Base-by-base conservation (phyloP, 495 filamentous ascomycete species). In the Trichoderma parareesei region DNA sequence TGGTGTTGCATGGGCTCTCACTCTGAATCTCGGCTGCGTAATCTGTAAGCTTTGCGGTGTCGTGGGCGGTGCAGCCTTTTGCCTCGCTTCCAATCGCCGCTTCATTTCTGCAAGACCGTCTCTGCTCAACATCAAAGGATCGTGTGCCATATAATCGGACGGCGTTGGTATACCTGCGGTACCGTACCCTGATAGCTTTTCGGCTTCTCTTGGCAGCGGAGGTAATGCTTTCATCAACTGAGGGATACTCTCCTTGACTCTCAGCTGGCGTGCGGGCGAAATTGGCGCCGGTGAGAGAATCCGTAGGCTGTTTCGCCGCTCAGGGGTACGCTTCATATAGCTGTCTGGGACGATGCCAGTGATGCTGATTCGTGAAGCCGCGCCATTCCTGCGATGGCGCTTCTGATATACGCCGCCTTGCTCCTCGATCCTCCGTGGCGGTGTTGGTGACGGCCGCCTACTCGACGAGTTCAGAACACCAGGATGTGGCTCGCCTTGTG, bases 201-300 rank as follows among this genome's bases (percentile, higher is more conserved):
- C 14, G 11, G 60, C 60, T 37, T 41, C 38, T 49, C 70, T 69
- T 18, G 78, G 76, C 38, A 82, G 43, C 27, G 77, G 71, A n/a
- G 79, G 80, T 38, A 82, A 66, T 38, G 77, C 74, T 65, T 82
- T 81, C 78, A 83, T 81, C 46, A 83, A 69, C 65, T 77, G 75
- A 53, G 81, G 78, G 37, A 82, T 72, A 65, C 80, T 82, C 66
- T 79, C 78, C 66, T 80, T 80, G 61, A 81, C 70, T 64, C 73
- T 77, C 48, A 82, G 71, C 67, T 78, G 72, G 42, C 75, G 72
- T 55, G 70, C 75, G 40, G 81, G 76, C 11, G 78, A 81, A 13
- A 80, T 79, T 11, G 79, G 79, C 48, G 77, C 74, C 16, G 78
- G 78, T 41, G 77, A 74, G 5, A 81, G 66, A 57, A 81, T 74